Evolutionary conservation across 371 early-diverging fungal genomes (phyloP), one percentile per base, ranked within the genome.

Genomic region (Edhazardia aedis): DNA sequence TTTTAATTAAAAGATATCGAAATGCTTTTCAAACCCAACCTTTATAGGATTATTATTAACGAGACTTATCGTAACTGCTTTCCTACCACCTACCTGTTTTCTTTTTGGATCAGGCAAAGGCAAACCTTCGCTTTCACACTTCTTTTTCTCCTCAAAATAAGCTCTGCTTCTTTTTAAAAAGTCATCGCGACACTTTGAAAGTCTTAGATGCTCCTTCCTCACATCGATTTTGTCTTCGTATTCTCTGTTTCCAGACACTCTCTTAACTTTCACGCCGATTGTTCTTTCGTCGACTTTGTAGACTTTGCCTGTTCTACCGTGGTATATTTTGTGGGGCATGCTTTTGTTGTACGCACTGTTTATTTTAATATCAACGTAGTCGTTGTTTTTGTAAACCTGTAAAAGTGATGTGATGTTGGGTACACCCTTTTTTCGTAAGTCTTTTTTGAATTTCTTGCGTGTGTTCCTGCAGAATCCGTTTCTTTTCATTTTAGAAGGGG

Each of bases 291-390:
- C 61, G n/a, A 64, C 67, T 29, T 55, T 54, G 46, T 58, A 60
- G 6, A 67, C 55, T 29, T 47, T 61, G 36, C 65, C 63, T n/a
- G 67, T 63, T 24, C 78, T 81, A 78, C 92, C 94, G 76, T 93
- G 92, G 82, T 90, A 96, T 83, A 82, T 91, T 80, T 91, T 93
- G 87, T 94, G 92, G 68, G 98, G 98, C 91, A 96, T 88, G 76
- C 98, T 95, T 83, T 90, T 91, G 76, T 94, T 92, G 70, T 92
- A 77, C 62, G 92, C 85, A 59, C 80, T 82, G 77, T 88, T 84
- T 63, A 84, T 88, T 78, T 84, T 85, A 75, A 90, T 84, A 77
- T 92, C 92, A 57, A 93, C 94, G 61, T 86, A 85, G 74, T 93
- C 92, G 46, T 92, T 92, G 64, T 88, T 84, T 78, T 86, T 85